Conservation (phyloP, 106 monocot species). For the Triglochin maritima region DNA sequence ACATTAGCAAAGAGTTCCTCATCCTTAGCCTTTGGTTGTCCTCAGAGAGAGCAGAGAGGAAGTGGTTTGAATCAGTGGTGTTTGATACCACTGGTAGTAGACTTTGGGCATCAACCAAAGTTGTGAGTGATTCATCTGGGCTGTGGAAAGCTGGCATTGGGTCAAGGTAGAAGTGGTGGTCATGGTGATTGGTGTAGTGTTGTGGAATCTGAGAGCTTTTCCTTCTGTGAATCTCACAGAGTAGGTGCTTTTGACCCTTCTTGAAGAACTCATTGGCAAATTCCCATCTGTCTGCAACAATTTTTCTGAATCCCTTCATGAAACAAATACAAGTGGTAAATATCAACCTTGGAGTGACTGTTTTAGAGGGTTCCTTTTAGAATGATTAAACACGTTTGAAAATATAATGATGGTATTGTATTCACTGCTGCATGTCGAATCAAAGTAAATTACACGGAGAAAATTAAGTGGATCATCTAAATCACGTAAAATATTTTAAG, state of each 20-base stretch:
- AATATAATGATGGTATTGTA: too few species aligned
- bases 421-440: too few species aligned
- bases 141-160: background rate
- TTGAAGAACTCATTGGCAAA: conserved; percentile 16
- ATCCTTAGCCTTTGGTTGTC: conserved; percentile 64
- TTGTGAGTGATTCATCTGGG: too few species aligned
- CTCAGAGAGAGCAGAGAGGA: conserved; percentile 32
- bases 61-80: background rate
- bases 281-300: conserved; percentile 15
- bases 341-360: too few species aligned
- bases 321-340: too few species aligned
- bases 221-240: conserved; percentile 11
- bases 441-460: too few species aligned
- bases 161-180: conserved; percentile 2
- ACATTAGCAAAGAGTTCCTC: conserved; percentile 40
- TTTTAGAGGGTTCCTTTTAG: too few species aligned
- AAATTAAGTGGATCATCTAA: too few species aligned
- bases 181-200: background rate
- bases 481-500: too few species aligned
- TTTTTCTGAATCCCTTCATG: conserved; percentile 13
- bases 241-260: conserved; percentile 11
- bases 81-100: background rate
- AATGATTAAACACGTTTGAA: too few species aligned
- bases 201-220: conserved; percentile 10
- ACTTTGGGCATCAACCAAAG: too few species aligned